phyloP scores from a whole-genome alignment of 768 basidiomycete genomes.

The Tephrocybe rancida region DNA sequence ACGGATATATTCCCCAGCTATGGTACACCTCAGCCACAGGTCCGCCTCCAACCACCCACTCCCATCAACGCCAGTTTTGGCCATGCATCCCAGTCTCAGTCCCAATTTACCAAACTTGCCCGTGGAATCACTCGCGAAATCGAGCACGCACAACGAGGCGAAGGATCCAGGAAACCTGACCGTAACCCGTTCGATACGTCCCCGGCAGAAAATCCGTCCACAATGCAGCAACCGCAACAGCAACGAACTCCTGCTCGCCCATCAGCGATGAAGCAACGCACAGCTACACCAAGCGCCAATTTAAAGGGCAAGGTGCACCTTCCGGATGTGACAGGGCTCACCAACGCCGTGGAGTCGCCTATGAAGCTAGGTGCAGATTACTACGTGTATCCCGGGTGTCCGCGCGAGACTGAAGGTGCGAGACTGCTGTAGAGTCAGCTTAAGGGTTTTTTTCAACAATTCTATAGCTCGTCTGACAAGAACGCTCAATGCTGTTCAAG shows the following conservation, averaged over 20 bases:
- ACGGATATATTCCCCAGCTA: conserved; percentile 24
- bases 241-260: conserved; percentile 19
- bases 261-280: conserved; percentile 19
- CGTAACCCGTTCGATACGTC: conserved; percentile 38
- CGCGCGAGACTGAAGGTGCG: conserved; percentile 67
- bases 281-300: conserved; percentile 22
- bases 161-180: conserved; percentile 15
- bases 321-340: conserved; percentile 85
- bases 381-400: conserved; percentile 46
- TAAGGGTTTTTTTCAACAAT: neutral
- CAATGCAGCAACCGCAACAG: conserved; percentile 28
- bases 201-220: conserved; percentile 21
- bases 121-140: conserved; percentile 58
- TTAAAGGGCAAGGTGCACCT: conserved; percentile 50
- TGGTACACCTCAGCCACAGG: conserved; percentile 44
- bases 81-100: conserved; percentile 6
- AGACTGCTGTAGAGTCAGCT: neutral
- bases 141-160: conserved; percentile 26
- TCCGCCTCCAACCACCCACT: conserved; percentile 61
- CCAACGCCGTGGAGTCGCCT: conserved; percentile 76
- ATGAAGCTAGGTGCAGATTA: conserved; percentile 57
- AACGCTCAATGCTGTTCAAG: conserved; percentile 64
- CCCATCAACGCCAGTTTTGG: conserved; percentile 51
- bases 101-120: conserved; percentile 64
- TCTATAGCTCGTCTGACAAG: conserved; percentile 58